Evolutionary conservation across 306 rosid genomes (phyloP).

Genomic region (Vicia villosa): DNA sequence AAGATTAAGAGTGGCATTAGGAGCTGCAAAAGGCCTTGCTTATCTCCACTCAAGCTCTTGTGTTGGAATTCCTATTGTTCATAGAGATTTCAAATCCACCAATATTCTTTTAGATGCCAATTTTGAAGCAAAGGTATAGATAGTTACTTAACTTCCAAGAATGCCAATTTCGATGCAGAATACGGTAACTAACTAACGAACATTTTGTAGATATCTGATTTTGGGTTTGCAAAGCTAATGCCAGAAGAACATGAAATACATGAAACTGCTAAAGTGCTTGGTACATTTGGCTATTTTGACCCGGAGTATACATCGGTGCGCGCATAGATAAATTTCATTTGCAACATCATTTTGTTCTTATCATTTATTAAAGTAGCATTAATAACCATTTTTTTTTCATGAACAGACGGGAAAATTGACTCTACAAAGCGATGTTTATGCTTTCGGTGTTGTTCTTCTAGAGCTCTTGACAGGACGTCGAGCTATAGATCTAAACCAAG

Average conservation of each 20-base stretch:
- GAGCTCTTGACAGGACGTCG: slow-evolving; percentile 95
- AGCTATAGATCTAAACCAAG: slow-evolving; percentile 87
- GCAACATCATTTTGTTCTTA: not conserved
- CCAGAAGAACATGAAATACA: slow-evolving; percentile 85
- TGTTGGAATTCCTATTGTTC: slow-evolving; percentile 86
- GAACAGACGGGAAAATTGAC: slow-evolving; percentile 93
- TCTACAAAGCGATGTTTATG: slow-evolving; percentile 92
- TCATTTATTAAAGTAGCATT: too few relatives aligned
- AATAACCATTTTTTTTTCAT: too few relatives aligned
- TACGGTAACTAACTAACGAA: too few relatives aligned
- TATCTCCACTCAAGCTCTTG: slow-evolving; percentile 78
- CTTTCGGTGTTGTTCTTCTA: slow-evolving; percentile 97
- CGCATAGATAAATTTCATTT: slow-evolving; percentile 34
- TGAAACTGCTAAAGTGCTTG: slow-evolving; percentile 83
- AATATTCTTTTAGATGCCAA: slow-evolving; percentile 74
- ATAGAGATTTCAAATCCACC: slow-evolving; percentile 90
- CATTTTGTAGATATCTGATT: slow-evolving; percentile 74
- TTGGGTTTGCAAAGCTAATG: slow-evolving; percentile 95
- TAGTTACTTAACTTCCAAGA: not conserved
- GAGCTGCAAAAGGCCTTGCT: slow-evolving; percentile 90
- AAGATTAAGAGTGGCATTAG: slow-evolving; percentile 80
- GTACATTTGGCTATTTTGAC: slow-evolving; percentile 94
- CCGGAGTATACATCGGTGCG: slow-evolving; percentile 94
- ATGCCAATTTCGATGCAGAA: too few relatives aligned
- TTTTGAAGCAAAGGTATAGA: slow-evolving; percentile 79